Evolutionary conservation across 2,329 filamentous ascomycete genomes (phyloP).

Genomic region (Colletotrichum lentis): DNA sequence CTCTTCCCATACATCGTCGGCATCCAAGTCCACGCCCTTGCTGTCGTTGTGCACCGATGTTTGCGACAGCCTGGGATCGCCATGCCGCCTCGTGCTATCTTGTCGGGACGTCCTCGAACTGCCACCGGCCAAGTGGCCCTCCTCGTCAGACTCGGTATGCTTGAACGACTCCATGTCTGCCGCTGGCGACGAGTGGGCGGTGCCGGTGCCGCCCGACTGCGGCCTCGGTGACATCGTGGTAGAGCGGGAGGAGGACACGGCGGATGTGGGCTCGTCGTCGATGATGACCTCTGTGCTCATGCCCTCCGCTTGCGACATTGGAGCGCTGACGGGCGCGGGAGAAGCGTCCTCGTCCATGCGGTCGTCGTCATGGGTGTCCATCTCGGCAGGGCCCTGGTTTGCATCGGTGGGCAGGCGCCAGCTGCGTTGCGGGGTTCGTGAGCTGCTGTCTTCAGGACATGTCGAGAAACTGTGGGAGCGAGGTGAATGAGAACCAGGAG

Average conservation of each 20-base stretch:
- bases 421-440: constrained; percentile 38
- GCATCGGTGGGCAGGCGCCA: constrained; percentile 32
- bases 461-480: constrained; percentile 52
- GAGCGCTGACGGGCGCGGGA: constrained; percentile 41
- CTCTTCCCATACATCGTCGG: constrained; percentile 39
- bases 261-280: constrained; percentile 40
- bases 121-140: constrained; percentile 32
- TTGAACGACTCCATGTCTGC: constrained; percentile 50
- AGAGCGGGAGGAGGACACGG: constrained; percentile 50
- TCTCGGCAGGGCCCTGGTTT: constrained; percentile 32
- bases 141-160: constrained; percentile 52
- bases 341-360: constrained; percentile 40
- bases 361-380: constrained; percentile 44
- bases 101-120: constrained; percentile 14
- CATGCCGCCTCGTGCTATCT: constrained; percentile 17
- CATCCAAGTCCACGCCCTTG: constrained; percentile 43
- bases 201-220: constrained; percentile 47
- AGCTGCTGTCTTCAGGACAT: constrained; percentile 53
- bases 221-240: constrained; percentile 55
- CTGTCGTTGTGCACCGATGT: constrained; percentile 18
- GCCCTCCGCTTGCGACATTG: constrained; percentile 29
- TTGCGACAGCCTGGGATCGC: constrained; percentile 5
- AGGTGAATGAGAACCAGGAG: constrained; percentile 50
- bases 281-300: constrained; percentile 38
- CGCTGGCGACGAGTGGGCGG: constrained; percentile 48